phyloP scores from a whole-genome alignment of 1,284 basidiomycete species.

The Apiotrichum laibachii region DNA sequence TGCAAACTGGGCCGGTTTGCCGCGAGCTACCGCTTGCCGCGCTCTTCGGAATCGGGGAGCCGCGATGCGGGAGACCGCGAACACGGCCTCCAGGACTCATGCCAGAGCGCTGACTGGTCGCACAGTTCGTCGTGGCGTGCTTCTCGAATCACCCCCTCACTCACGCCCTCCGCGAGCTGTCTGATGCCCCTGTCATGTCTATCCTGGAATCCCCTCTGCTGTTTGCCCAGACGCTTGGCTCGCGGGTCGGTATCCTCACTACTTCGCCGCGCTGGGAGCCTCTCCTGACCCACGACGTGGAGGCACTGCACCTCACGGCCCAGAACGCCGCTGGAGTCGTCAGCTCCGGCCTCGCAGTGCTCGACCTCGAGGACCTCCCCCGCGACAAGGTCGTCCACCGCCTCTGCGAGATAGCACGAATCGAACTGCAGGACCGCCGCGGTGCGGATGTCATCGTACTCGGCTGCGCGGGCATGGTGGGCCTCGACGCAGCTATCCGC shows the following conservation, averaged over 20 bases:
- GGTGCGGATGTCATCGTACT: slow-evolving; percentile 54
- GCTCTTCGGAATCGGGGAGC: background rate
- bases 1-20: background rate
- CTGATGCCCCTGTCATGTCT: slow-evolving; percentile 50
- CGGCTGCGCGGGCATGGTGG: slow-evolving; percentile 58
- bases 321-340: slow-evolving; percentile 52
- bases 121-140: slow-evolving; percentile 56
- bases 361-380: slow-evolving; percentile 52
- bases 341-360: slow-evolving; percentile 54
- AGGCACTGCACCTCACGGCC: slow-evolving; percentile 34
- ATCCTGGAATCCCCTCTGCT: slow-evolving; percentile 58
- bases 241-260: slow-evolving; percentile 56
- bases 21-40: background rate
- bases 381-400: slow-evolving; percentile 47
- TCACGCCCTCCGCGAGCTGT: slow-evolving; percentile 50
- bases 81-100: too few species aligned
- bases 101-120: slow-evolving; percentile 9
- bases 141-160: slow-evolving; percentile 58
- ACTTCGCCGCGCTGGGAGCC: slow-evolving; percentile 56
- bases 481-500: slow-evolving; percentile 52
- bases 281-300: slow-evolving; percentile 50
- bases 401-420: slow-evolving; percentile 42
- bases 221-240: slow-evolving; percentile 34
- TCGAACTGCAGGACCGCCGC: slow-evolving; percentile 36
- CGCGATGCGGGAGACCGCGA: too few species aligned